phyloP scores from a whole-genome alignment of 1,284 basidiomycete species.

The Cutaneotrichosporon mucoides region DNA sequence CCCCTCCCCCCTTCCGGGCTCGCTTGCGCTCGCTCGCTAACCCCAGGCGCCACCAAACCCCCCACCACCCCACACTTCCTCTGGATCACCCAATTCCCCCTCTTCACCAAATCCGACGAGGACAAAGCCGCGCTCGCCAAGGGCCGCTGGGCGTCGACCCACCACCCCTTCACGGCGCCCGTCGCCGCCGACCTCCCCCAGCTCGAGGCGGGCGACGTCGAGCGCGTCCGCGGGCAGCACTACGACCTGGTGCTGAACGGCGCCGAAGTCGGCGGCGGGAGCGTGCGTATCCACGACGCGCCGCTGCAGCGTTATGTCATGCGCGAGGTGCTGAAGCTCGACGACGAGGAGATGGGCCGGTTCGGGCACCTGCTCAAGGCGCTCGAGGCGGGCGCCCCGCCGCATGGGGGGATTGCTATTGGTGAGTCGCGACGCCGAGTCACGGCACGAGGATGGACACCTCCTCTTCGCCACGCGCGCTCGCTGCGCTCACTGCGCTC shows the following conservation, averaged over 20 bases:
- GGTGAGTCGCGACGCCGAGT: slow-evolving; percentile 54
- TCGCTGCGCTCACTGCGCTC: no score
- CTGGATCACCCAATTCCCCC: slow-evolving; percentile 93
- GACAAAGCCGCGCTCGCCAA: slow-evolving; percentile 81
- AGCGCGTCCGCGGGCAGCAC: slow-evolving; percentile 81
- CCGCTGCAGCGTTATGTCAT: slow-evolving; percentile 80
- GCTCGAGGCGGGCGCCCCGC: slow-evolving; percentile 81
- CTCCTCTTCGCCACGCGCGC: not conserved
- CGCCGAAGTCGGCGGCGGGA: slow-evolving; percentile 88
- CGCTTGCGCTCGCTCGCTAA: not conserved
- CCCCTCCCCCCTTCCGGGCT: no score
- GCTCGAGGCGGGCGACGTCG: slow-evolving; percentile 64
- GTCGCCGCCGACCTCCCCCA: slow-evolving; percentile 77
- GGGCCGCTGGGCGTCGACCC: slow-evolving; percentile 83
- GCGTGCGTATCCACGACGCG: slow-evolving; percentile 86
- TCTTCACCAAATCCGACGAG: slow-evolving; percentile 80
- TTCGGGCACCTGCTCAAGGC: slow-evolving; percentile 84
- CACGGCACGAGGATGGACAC: no score
- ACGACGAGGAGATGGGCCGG: slow-evolving; percentile 63
- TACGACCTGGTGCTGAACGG: slow-evolving; percentile 97
- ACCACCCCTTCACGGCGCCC: slow-evolving; percentile 96
- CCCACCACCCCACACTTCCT: slow-evolving; percentile 70
- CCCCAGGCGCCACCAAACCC: slow-evolving; percentile 56
- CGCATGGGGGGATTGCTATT: slow-evolving; percentile 91
- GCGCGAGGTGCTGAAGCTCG: slow-evolving; percentile 70